Evolutionary conservation across 768 basidiomycete species (phyloP), one percentile per base, ranked within the genome.

Genomic region (Mycena capillaripes): DNA sequence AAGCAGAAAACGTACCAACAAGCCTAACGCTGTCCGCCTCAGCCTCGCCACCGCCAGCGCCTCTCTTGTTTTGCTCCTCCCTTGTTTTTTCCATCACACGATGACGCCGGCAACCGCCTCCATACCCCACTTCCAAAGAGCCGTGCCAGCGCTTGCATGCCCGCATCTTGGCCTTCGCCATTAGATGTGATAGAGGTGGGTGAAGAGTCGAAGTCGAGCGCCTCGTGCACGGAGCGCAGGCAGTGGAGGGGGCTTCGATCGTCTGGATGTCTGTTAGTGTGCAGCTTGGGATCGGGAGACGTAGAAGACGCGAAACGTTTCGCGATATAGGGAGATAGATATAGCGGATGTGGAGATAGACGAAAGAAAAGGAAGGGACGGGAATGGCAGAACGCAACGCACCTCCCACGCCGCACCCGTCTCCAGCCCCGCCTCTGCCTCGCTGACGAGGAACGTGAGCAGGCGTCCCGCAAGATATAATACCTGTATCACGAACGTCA

Each of bases 231-330:
- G 9, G 93, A 93, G 84, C 92, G 91, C 42, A 97, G 86, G 77
- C 94, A 97, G 78, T 97, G 95, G 8, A 98, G 0, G 92, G 92
- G 2, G 93, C 94, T 82, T 98, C 97, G 44, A 97, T 88, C 70
- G 95, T 92, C 95, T 97, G 73, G 16, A n/a, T n/a, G n/a, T n/a
- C n/a, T n/a, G n/a, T n/a, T 34, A 21, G 32, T 14, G 32, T 9
- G 40, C 9, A 36, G n/a, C n/a, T n/a, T n/a, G 36, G 36, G 36
- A 36, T 12, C 36, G 6, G 36, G 36, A 36, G 36, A n/a, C n/a
- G n/a, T n/a, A 12, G 36, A 7, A 36, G 12, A 12, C 36, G 36
- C 36, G 36, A 36, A 12, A n/a, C n/a, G n/a, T n/a, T n/a, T n/a
- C 36, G 36, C 36, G 36, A 36, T 36, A 36, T 7, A 12, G 36